Base-by-base conservation (phyloP, 2,329 filamentous ascomycete species). In the Fusarium coicis region DNA sequence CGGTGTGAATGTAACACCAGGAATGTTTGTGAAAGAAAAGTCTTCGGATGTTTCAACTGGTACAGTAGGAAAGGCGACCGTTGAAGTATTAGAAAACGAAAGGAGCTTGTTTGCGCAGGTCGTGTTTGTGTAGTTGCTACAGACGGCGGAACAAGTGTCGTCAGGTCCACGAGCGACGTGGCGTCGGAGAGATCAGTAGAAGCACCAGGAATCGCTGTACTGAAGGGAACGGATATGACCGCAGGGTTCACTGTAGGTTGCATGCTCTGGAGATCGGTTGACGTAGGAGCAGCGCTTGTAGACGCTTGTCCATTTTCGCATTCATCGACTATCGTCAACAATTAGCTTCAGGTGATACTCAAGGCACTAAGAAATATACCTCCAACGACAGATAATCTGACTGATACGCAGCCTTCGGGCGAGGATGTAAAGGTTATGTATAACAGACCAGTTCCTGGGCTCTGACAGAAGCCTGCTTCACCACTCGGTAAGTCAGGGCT, bases 381-480 rank as follows among this genome's bases (percentile, higher is more conserved):
- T 36, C 26, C 9, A 21, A 62, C 14, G 4, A 53, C 7, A 10
- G 32, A 16, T 7, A 63, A n/a, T 0, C n/a, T 26, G 1, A 65
- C 19, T 4, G 46, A 15, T 4, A 34, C 15, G 18, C 62, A 65
- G 10, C 26, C 18, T 7, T 19, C 12, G 10, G 62, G 57, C 1
- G 39, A 14, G 4, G n/a, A 53, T 2, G 9, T 16, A 46, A 65
- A 63, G 4, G 39, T 63, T 11, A 53, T 19, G 21, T 63, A 65
- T 9, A 63, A 34, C 26, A 30, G 57, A 16, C 62, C 57, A 23
- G 18, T 34, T 34, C 19, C 28, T 4, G 26, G 23, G 5, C 9
- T 34, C 12, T 63, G 57, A 9, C 57, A 63, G 12, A 63, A 63
- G 9, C 57, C 46, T 19, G 57, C 57, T 30, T 57, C 16, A 8